These are phyloP conservation scores for Cruciata laevipes DNA, from an alignment of 257 asterid species.

Conservation along the genomic window DNA sequence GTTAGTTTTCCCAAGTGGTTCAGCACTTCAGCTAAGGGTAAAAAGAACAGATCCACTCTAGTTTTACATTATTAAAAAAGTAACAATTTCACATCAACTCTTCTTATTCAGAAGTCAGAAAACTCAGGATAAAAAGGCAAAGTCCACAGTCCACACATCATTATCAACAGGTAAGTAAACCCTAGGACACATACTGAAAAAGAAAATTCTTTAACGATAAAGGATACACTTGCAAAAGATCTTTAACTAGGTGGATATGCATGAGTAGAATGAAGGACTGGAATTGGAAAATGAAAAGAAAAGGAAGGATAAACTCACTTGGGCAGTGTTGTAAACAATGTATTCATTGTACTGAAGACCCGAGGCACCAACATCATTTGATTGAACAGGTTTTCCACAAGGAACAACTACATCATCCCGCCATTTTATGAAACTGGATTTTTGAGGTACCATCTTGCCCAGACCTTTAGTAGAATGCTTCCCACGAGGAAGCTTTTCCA, in stretches of 20 bases:
- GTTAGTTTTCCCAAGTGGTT: too few species aligned
- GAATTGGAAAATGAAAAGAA: too few species aligned
- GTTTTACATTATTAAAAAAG: too few species aligned
- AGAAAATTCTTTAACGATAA: background rate
- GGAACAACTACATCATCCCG: conserved; percentile 79
- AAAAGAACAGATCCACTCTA: too few species aligned
- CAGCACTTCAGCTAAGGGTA: too few species aligned
- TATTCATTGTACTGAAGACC: conserved; percentile 91
- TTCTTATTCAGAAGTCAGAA: too few species aligned
- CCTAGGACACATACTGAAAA: background rate
- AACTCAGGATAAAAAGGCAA: background rate
- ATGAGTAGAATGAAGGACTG: background rate
- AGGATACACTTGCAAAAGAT: conserved; percentile 31
- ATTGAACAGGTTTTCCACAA: conserved; percentile 77
- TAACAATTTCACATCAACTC: too few species aligned
- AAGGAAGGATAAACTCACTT: conserved; percentile 43
- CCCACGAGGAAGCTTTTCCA: conserved; percentile 88
- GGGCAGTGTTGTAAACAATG: conserved; percentile 80
- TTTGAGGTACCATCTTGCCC: conserved; percentile 70
- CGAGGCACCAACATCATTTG: conserved; percentile 49
- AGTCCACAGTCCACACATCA: background rate
- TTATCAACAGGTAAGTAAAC: background rate
- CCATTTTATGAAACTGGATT: conserved; percentile 69
- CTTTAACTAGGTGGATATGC: background rate
- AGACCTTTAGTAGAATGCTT: conserved; percentile 95